Conservation (phyloP, 208 protist species). For the Acanthamoeba culbertsoni region DNA sequence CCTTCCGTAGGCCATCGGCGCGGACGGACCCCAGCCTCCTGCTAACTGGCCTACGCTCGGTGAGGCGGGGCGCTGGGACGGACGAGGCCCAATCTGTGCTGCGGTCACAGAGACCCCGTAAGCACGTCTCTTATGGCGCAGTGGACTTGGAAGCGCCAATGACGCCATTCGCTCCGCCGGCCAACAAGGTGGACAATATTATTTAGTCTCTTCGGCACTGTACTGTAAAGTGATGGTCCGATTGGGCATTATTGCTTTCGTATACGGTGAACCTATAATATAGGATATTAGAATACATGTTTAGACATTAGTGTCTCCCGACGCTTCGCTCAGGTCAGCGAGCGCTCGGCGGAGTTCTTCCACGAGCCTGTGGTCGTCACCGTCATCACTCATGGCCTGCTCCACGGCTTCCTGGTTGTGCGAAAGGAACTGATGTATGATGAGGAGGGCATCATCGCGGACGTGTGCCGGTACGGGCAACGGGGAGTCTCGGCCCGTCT, state of each 20-base stretch:
- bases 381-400: neutral
- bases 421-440: neutral
- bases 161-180: neutral
- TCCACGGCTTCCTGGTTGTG: neutral
- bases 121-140: conserved; percentile 21
- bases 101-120: neutral
- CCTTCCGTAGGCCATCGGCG: neutral
- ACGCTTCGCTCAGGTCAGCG: neutral
- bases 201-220: too few species aligned
- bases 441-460: neutral
- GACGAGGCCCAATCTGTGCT: neutral
- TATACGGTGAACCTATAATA: too few species aligned
- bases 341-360: conserved; percentile 25
- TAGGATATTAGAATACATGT: too few species aligned
- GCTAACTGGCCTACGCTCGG: neutral
- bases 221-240: too few species aligned
- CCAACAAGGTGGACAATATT: neutral
- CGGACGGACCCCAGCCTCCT: neutral
- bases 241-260: too few species aligned
- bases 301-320: too few species aligned
- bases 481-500: neutral
- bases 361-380: neutral
- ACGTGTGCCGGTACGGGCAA: neutral
- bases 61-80: neutral
- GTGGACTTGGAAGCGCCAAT: neutral